Evolutionary conservation across 2,329 filamentous ascomycete species (phyloP), one percentile per base, ranked within the genome.

Genomic region (Fusarium metavorans): DNA sequence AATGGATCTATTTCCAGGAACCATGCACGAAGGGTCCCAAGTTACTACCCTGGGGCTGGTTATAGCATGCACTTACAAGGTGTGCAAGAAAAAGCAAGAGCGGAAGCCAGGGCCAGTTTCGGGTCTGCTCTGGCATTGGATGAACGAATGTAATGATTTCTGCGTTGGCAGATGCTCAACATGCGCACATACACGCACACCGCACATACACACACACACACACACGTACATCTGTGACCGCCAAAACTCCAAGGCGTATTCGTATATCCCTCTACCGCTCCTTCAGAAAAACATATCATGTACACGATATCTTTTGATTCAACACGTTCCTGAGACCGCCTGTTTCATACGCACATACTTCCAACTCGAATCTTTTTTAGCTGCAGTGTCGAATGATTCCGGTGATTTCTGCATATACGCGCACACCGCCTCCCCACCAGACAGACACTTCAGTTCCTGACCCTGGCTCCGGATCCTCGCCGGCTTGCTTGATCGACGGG

Each of bases 361-460:
- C 68, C 56, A 62, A 65, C 54, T 71, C 52, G 48, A 43, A 43
- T 37, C 30, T 58, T 58, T 37, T 37, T 35, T 34, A 52, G 41
- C 59, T 65, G 56, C 71, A 68, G 60, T 48, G 41, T 60, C 50
- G 60, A 74, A 74, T 35, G 52, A 74, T 60, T 67, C 68, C 71
- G 60, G 59, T 63, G 58, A 39, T 41, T 45, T 69, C 45, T 59
- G 58, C 68, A 72, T 45, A 23, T 25, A 63, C 41, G 43, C 64
- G 66, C 71, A 72, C 72, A 74, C 72, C 72, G 72, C 72, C 72
- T 74, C 54, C 32, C 32, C 32, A 25, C 20, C 27, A 54, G 20
- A n/a, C 6, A 54, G 25, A 34, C 39, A 18, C 48, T 37, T 57
- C 34, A 32, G 52, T 37, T 32, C 52, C 52, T 57, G 34, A 35